Evolutionary conservation across 805 yeast species (phyloP).

Genomic region (Cyberlindnera galapagoensis): DNA sequence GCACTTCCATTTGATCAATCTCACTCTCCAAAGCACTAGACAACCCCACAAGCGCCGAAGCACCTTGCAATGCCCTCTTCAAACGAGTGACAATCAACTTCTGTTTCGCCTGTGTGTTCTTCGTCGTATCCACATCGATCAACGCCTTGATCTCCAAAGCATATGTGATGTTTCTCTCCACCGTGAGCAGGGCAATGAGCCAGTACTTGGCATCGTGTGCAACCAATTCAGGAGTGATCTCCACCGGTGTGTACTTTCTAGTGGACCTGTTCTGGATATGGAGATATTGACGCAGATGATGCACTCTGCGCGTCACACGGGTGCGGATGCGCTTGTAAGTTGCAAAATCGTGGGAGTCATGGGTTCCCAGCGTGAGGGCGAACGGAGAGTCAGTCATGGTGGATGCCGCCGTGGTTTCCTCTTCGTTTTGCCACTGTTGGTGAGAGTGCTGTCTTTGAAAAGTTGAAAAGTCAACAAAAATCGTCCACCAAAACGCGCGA

Average conservation of each 20-base stretch:
- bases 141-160: conserved; percentile 57
- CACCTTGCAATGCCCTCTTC: conserved; percentile 49
- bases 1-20: conserved; percentile 28
- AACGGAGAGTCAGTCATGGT: conserved; percentile 1
- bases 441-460: no score
- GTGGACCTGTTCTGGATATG: conserved; percentile 62
- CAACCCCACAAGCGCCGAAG: conserved; percentile 35
- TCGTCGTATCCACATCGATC: conserved; percentile 45
- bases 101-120: conserved; percentile 26
- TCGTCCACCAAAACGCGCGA: no score
- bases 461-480: no score
- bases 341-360: conserved; percentile 1
- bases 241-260: conserved; percentile 47
- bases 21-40: conserved; percentile 33
- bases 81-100: conserved; percentile 57
- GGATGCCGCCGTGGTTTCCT: no score
- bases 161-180: conserved; percentile 71
- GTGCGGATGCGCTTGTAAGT: conserved; percentile 28
- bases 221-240: conserved; percentile 45
- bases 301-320: conserved; percentile 51
- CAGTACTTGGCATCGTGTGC: conserved; percentile 46
- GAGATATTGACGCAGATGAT: conserved; percentile 58
- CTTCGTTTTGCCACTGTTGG: no score
- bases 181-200: conserved; percentile 51
- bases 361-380: conserved; percentile 2